Base-by-base conservation (phyloP, 495 filamentous ascomycete genomes). In the Tuber borchii region DNA sequence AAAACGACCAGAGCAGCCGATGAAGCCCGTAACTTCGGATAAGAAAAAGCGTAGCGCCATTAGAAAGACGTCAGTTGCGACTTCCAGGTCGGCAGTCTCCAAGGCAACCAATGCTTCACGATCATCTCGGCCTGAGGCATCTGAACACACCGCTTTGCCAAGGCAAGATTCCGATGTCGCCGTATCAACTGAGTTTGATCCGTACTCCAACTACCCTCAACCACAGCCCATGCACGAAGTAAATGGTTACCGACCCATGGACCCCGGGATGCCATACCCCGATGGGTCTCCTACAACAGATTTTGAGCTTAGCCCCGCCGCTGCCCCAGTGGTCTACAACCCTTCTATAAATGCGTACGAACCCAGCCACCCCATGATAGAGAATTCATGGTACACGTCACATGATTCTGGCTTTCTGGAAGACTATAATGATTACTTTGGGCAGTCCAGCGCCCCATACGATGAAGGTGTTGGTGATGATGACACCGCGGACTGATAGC, bases 1-100 rank as follows among this genome's bases (percentile, higher is more conserved):
- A 80, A 88, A 87, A 83, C 82, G 84, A 43, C 82, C 82, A 48
- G 87, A 86, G 83, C 87, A 87, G 71, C 81, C 79, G 14, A 79
- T 82, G 39, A 84, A 77, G 6, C 79, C 82, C 37, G 71, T 75
- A 26, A 83, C 45, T n/a, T 12, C 44, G 20, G 31, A 70, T 43
- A 79, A 48, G 37, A 75, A 39, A 42, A 79, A 71, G 39, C 73
- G 73, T 22, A 69, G 75, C 46, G 72, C 12, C 51, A 61, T 31
- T 14, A 61, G n/a, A 31, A 61, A 31, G 51, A 16, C 51, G 2
- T 61, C 51, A 31, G 51, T 26, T 48, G 12, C 72, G 68, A 16
- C 43, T 61, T 74, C n/a, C 69, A 34, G 65, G n/a, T 17, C 43
- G 44, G 9, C 56, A 71, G 7, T 26, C 70, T 69, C 20, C 43